Conservation (phyloP, 805 yeast genomes). For the Metschnikowia drakensbergensis region DNA sequence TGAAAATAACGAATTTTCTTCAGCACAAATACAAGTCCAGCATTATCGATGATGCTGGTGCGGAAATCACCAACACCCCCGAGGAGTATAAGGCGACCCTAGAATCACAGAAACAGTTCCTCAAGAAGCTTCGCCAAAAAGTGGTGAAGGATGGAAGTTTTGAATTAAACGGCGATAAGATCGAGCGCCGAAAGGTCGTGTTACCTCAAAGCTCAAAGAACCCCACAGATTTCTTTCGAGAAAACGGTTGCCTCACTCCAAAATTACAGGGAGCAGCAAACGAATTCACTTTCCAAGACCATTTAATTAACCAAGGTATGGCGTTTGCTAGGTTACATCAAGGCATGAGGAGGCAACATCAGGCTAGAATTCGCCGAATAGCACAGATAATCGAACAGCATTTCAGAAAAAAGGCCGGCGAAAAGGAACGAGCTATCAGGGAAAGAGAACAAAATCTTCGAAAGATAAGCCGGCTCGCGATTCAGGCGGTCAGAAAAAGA, state of each 20-base stretch:
- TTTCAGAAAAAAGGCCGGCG: conserved; percentile 82
- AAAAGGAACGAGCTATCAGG: conserved; percentile 74
- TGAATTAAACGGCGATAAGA: conserved; percentile 47
- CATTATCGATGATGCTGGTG: conserved; percentile 35
- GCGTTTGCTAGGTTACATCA: conserved; percentile 66
- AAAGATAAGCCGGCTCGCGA: conserved; percentile 74
- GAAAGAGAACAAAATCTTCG: conserved; percentile 70
- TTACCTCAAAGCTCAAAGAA: conserved; percentile 43
- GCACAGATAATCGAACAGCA: conserved; percentile 82
- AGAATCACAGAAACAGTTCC: conserved; percentile 47
- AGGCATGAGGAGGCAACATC: conserved; percentile 60
- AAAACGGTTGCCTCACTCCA: conserved; percentile 39
- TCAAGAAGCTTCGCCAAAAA: conserved; percentile 44
- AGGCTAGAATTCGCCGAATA: conserved; percentile 46
- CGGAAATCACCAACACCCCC: conserved; percentile 29
- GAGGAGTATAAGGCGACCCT: conserved; percentile 63
- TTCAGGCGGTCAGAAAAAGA: conserved; percentile 79
- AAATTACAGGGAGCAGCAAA: conserved; percentile 41
- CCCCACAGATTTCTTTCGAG: conserved; percentile 44
- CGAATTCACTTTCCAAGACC: conserved; percentile 60
- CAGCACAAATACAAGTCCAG: conserved; percentile 29
- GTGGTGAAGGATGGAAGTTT: conserved; percentile 32
- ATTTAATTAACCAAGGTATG: conserved; percentile 71
- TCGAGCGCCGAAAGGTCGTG: conserved; percentile 42
- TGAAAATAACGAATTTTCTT: conserved; percentile 26